A percentile compares a stretch with the other conserved stretches of the same genome.
phyloP scores from a whole-genome alignment of 768 basidiomycete genomes.

The Boletus pseudo-olivaceus region DNA sequence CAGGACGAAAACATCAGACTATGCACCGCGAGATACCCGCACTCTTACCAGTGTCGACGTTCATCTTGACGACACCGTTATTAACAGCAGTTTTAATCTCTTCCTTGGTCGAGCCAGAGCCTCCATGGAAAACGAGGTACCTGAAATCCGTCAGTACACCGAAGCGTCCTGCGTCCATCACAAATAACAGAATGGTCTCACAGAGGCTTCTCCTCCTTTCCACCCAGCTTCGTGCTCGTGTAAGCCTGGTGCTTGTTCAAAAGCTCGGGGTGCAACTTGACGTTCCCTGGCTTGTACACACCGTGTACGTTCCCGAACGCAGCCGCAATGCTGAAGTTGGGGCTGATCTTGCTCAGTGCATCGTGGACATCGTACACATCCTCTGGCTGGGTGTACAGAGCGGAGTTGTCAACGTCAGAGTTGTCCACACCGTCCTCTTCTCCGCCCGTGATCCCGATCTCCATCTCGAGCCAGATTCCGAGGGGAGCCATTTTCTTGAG shows the following conservation, averaged over 20 bases:
- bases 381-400: slow-evolving; percentile 95
- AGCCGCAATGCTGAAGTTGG: slow-evolving; percentile 97
- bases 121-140: slow-evolving; percentile 99
- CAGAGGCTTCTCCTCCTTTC: slow-evolving; percentile 72
- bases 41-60: slow-evolving; percentile 78
- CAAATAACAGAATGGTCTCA: slow-evolving; percentile 37
- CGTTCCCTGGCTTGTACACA: slow-evolving; percentile 99
- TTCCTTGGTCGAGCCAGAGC: slow-evolving; percentile 94
- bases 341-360: slow-evolving; percentile 78
- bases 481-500: slow-evolving; percentile 92
- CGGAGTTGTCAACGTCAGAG: slow-evolving; percentile 88
- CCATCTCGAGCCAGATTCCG: slow-evolving; percentile 99
- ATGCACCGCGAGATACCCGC: neutral
- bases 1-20: slow-evolving; percentile 2
- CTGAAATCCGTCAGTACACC: slow-evolving; percentile 34
- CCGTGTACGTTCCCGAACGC: slow-evolving; percentile 99
- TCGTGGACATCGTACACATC: slow-evolving; percentile 91
- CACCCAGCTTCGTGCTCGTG: slow-evolving; percentile 64
- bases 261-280: slow-evolving; percentile 86
- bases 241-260: slow-evolving; percentile 87
- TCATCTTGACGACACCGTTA: slow-evolving; percentile 98
- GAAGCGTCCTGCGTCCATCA: neutral
- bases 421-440: slow-evolving; percentile 99
- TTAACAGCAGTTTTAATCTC: slow-evolving; percentile 91
- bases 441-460: slow-evolving; percentile 99